Evolutionary conservation across 257 asterid species (phyloP).

Genomic region (Ilex aquifolium): DNA sequence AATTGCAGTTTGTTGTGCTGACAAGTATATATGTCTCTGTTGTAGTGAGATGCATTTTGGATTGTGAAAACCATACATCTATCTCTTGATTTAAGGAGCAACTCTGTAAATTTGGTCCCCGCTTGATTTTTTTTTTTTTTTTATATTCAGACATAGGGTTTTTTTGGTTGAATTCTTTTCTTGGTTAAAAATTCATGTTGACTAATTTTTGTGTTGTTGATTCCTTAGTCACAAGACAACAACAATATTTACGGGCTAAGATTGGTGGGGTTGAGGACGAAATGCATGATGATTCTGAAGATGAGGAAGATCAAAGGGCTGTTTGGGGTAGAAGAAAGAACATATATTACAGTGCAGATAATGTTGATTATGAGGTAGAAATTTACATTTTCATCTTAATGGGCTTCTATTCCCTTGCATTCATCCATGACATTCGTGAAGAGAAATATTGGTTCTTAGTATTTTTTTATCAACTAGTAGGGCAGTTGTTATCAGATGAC

Average conservation of each 20-base stretch:
- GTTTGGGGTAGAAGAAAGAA: slow-evolving; percentile 50
- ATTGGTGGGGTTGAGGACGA: slow-evolving; percentile 79
- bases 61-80: background rate
- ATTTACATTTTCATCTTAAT: slow-evolving; percentile 3
- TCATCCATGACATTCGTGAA: slow-evolving; percentile 1
- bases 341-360: slow-evolving; percentile 37
- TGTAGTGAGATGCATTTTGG: background rate
- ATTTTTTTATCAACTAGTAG: no score
- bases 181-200: slow-evolving; percentile 2
- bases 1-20: no score
- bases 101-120: no score
- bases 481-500: no score
- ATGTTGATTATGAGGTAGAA: slow-evolving; percentile 47
- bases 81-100: background rate
- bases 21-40: background rate
- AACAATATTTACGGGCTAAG: slow-evolving; percentile 45
- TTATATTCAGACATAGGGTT: no score
- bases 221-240: slow-evolving; percentile 60
- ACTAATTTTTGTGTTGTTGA: slow-evolving; percentile 9
- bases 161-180: background rate
- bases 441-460: background rate
- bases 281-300: slow-evolving; percentile 54
- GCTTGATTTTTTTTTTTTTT: no score
- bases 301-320: slow-evolving; percentile 37
- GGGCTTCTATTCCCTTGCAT: background rate